phyloP scores from a whole-genome alignment of 768 basidiomycete genomes.

The Suillus clintonianus region DNA sequence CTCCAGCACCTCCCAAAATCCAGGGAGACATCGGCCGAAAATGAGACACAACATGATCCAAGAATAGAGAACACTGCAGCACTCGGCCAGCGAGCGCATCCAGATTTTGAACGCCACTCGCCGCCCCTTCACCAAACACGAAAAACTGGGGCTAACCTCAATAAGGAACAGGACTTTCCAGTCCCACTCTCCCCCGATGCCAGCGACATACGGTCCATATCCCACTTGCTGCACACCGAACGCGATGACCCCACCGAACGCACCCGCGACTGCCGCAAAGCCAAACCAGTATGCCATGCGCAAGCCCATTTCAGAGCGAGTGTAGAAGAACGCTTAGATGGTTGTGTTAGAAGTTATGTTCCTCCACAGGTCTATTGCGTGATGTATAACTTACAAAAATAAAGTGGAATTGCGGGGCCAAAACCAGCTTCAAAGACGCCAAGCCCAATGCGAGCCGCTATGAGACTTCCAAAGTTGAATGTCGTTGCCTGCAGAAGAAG shows the following conservation, averaged over 20 bases:
- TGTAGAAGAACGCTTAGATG: conserved; percentile 72
- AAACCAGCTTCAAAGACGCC: conserved; percentile 81
- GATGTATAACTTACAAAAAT: conserved; percentile 58
- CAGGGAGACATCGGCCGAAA: neutral
- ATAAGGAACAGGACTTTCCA: conserved; percentile 62
- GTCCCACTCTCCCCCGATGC: conserved; percentile 31
- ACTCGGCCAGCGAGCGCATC: neutral
- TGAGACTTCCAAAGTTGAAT: conserved; percentile 59
- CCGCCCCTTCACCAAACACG: neutral
- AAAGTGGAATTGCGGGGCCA: conserved; percentile 75
- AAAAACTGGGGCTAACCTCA: conserved; percentile 45
- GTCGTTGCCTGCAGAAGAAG: conserved; percentile 51
- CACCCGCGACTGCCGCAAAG: conserved; percentile 82
- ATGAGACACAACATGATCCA: neutral
- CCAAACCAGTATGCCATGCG: conserved; percentile 84
- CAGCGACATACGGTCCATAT: conserved; percentile 23
- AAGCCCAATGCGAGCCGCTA: conserved; percentile 61
- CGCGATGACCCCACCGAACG: conserved; percentile 83
- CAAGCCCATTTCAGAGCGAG: conserved; percentile 69
- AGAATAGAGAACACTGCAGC: neutral
- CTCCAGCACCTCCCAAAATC: neutral
- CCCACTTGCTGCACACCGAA: conserved; percentile 78
- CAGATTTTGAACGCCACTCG: neutral
- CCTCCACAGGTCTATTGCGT: too few species aligned
- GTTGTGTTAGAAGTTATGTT: neutral